These are phyloP conservation scores for Papiliotrema laurentii DNA, from an alignment of 1,284 basidiomycete genomes.

Conservation along the genomic window DNA sequence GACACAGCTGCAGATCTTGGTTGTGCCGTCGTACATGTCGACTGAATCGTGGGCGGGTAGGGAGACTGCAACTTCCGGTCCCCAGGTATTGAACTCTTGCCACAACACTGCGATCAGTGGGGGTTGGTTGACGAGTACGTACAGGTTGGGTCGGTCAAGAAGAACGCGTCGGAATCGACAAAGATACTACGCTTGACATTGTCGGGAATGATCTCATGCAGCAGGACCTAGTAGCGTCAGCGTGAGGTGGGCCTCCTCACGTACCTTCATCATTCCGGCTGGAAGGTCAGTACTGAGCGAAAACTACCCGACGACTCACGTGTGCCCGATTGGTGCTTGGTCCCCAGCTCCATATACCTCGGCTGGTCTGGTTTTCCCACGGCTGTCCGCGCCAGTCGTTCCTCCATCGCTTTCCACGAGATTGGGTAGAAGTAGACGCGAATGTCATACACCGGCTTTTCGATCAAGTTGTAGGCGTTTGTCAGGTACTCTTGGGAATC, in stretches of 20 bases:
- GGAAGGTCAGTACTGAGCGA: neutral
- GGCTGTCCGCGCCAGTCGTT: neutral
- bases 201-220: neutral
- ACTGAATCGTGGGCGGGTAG: neutral
- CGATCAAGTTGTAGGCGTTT: neutral
- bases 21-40: neutral
- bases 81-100: neutral
- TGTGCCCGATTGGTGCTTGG: neutral
- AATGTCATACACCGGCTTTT: neutral
- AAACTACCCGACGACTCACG: neutral
- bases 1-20: conserved; percentile 1
- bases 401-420: neutral
- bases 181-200: neutral
- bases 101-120: neutral
- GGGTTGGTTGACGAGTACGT: neutral
- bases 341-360: neutral
- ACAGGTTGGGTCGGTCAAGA: conserved; percentile 1
- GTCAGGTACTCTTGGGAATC: neutral
- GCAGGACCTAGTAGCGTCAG: neutral
- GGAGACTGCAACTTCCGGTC: neutral
- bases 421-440: conserved; percentile 1
- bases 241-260: neutral
- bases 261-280: conserved; percentile 6
- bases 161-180: conserved; percentile 3
- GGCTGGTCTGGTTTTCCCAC: neutral